phyloP scores from a whole-genome alignment of 805 yeast genomes.

The Sugiyamaella mastotermitis region DNA sequence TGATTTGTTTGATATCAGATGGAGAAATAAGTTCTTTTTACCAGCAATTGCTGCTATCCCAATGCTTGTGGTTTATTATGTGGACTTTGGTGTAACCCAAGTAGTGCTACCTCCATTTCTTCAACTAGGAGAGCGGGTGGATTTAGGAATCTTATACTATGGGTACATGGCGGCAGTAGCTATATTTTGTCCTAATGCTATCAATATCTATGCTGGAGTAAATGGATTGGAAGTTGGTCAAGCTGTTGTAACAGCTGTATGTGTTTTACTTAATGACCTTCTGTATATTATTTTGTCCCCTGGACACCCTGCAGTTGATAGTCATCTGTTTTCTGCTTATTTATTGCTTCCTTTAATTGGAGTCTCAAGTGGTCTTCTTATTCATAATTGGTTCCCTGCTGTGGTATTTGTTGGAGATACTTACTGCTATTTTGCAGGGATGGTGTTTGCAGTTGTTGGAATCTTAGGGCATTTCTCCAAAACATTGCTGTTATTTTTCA shows the following conservation, averaged over 20 bases:
- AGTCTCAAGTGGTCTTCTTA: slow-evolving; percentile 67
- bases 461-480: slow-evolving; percentile 95
- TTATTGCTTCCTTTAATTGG: slow-evolving; percentile 83
- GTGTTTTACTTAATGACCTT: slow-evolving; percentile 70
- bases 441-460: slow-evolving; percentile 97
- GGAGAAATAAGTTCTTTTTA: slow-evolving; percentile 95
- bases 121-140: slow-evolving; percentile 37
- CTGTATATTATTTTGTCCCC: slow-evolving; percentile 49
- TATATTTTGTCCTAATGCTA: slow-evolving; percentile 92
- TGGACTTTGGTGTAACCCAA: slow-evolving; percentile 88
- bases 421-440: slow-evolving; percentile 95
- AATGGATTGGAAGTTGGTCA: slow-evolving; percentile 98
- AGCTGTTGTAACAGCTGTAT: slow-evolving; percentile 66
- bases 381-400: slow-evolving; percentile 87
- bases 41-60: slow-evolving; percentile 96
- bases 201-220: slow-evolving; percentile 92
- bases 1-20: slow-evolving; percentile 89
- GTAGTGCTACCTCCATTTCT: slow-evolving; percentile 75
- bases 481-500: slow-evolving; percentile 75
- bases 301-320: slow-evolving; percentile 56
- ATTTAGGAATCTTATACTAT: slow-evolving; percentile 77
- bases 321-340: slow-evolving; percentile 77
- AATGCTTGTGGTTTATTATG: slow-evolving; percentile 80
- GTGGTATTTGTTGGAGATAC: slow-evolving; percentile 96
- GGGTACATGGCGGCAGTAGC: slow-evolving; percentile 85